These are phyloP conservation scores for Clarireedia monteithiana DNA, from an alignment of 2,329 filamentous ascomycete species.

Conservation along the genomic window DNA sequence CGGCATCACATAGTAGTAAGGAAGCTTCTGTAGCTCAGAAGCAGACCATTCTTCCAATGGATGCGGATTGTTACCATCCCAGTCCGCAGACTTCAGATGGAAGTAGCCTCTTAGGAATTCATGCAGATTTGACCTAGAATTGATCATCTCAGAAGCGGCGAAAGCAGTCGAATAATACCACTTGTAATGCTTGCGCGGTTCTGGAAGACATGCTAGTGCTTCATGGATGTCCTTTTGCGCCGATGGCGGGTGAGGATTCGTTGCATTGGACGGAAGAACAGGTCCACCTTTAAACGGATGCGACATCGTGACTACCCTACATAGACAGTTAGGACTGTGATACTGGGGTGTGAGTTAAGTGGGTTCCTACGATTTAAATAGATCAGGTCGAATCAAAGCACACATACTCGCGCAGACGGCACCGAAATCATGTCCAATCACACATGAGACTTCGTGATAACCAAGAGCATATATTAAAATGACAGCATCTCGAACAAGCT, in stretches of 20 bases:
- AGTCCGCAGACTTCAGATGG: conserved; percentile 58
- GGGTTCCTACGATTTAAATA: conserved; percentile 45
- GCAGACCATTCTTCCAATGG: conserved; percentile 50
- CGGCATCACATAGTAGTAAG: conserved; percentile 63
- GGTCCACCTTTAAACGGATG: conserved; percentile 49
- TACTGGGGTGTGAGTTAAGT: background rate
- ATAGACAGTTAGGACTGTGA: background rate
- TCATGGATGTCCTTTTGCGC: conserved; percentile 41
- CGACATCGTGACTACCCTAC: conserved; percentile 50
- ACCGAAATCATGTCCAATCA: conserved; percentile 62
- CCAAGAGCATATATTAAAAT: conserved; percentile 53
- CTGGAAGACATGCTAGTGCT: conserved; percentile 43
- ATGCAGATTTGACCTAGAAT: conserved; percentile 44
- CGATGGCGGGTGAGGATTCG: conserved; percentile 20
- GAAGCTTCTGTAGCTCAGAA: conserved; percentile 49
- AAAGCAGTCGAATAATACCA: conserved; percentile 50
- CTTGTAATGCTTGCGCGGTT: conserved; percentile 63
- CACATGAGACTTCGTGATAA: conserved; percentile 47
- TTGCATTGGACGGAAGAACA: conserved; percentile 17
- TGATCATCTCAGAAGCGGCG: conserved; percentile 40
- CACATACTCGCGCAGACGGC: conserved; percentile 51
- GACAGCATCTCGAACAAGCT: conserved; percentile 53
- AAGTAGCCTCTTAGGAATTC: conserved; percentile 59
- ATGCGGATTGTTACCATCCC: conserved; percentile 45
- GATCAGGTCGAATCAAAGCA: conserved; percentile 54